Percentiles rank a stretch among this genome's conserved stretches.
These are phyloP conservation scores for Coriaria nepalensis DNA, from an alignment of 306 rosid species.

Conservation along the genomic window DNA sequence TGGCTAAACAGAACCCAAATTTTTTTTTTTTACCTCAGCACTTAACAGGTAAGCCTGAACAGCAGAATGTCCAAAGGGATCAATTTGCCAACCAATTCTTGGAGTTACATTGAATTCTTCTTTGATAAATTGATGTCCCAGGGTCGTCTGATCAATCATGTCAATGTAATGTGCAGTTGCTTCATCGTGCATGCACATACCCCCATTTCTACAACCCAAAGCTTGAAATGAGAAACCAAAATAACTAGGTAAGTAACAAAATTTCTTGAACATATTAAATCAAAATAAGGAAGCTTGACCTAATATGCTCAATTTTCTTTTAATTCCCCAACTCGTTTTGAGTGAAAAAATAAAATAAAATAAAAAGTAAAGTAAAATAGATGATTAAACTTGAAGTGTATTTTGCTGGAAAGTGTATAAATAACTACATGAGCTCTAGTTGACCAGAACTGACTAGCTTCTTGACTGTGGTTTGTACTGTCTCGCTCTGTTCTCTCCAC, in stretches of 20 bases:
- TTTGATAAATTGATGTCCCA: constrained; percentile 25
- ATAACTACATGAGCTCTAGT: constrained; percentile 78
- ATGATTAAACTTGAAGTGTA: too few species aligned
- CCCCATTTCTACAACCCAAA: constrained; percentile 65
- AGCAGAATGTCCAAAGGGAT: constrained; percentile 54
- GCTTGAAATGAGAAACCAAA: not conserved
- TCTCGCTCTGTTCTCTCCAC: constrained; percentile 79
- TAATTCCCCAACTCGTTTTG: too few species aligned
- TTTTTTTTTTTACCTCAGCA: constrained; percentile 47
- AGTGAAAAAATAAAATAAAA: too few species aligned
- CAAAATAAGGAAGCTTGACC: too few species aligned
- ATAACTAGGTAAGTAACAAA: too few species aligned
- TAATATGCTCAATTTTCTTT: too few species aligned
- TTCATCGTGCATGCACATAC: constrained; percentile 94
- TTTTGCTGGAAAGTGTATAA: too few species aligned
- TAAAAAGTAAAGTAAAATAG: too few species aligned
- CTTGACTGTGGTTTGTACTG: constrained; percentile 38
- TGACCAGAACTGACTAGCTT: constrained; percentile 69
- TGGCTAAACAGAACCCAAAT: too few species aligned
- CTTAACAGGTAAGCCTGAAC: constrained; percentile 50
- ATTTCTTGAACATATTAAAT: too few species aligned
- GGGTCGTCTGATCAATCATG: constrained; percentile 44
- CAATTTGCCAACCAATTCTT: constrained; percentile 53
- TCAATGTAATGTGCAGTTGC: constrained; percentile 79
- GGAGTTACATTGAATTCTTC: constrained; percentile 30